Evolutionary conservation across 805 yeast genomes (phyloP).

Genomic region (baker's yeast (Saccharomyces cerevisiae)): DNA sequence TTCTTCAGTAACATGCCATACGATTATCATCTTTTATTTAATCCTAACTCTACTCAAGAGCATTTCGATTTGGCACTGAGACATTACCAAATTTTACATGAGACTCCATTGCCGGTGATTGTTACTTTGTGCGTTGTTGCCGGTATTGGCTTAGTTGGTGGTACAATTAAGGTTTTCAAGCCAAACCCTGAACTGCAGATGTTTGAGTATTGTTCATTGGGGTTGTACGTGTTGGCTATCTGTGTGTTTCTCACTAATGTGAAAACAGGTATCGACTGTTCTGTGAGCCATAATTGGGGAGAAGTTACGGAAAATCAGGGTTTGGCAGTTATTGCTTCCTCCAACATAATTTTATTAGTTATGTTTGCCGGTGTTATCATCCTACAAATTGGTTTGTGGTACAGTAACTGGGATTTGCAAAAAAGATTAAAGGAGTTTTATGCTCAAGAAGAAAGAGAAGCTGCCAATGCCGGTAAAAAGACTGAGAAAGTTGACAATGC

Average conservation of each 20-base stretch:
- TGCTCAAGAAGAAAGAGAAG: slow-evolving; percentile 26
- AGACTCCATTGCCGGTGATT: slow-evolving; percentile 39
- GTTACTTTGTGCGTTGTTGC: slow-evolving; percentile 55
- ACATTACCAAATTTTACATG: slow-evolving; percentile 72
- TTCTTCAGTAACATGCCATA: slow-evolving; percentile 74
- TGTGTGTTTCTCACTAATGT: slow-evolving; percentile 82
- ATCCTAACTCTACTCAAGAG: slow-evolving; percentile 38
- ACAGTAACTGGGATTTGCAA: slow-evolving; percentile 58
- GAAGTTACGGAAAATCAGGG: slow-evolving; percentile 85
- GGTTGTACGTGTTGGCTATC: slow-evolving; percentile 60
- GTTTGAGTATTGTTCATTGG: slow-evolving; percentile 84
- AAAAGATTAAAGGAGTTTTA: slow-evolving; percentile 30
- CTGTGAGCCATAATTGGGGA: slow-evolving; percentile 78
- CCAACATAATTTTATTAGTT: slow-evolving; percentile 65
- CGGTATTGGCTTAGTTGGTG: slow-evolving; percentile 61
- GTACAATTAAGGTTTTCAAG: slow-evolving; percentile 69
- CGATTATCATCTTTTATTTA: slow-evolving; percentile 70
- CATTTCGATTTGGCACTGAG: slow-evolving; percentile 53
- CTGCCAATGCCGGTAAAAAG: slow-evolving; percentile 3
- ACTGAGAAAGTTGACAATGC: slow-evolving; percentile 1
- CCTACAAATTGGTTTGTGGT: slow-evolving; percentile 83
- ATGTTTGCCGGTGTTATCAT: slow-evolving; percentile 70
- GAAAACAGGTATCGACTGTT: slow-evolving; percentile 67
- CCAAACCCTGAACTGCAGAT: slow-evolving; percentile 79
- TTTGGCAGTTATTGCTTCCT: slow-evolving; percentile 84